Conservation (phyloP, 768 basidiomycete genomes). For the Tylopilus felleus region DNA sequence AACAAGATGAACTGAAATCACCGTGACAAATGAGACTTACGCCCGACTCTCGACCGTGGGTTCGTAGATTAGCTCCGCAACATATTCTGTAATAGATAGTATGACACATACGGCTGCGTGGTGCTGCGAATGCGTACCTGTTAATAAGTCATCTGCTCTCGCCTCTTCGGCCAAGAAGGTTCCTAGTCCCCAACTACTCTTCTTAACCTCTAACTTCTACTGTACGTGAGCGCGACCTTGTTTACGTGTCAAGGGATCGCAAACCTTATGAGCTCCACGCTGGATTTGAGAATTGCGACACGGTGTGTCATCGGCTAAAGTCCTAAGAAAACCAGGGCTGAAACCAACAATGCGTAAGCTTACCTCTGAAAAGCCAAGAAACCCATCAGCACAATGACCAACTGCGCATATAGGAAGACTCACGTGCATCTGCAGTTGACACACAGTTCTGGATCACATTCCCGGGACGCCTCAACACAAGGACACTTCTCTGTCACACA, state of each 20-base stretch:
- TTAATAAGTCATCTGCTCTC: constrained; percentile 44
- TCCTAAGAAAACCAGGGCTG: background rate
- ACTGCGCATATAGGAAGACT: constrained; percentile 12
- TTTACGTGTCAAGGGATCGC: background rate
- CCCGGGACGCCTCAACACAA: constrained; percentile 48
- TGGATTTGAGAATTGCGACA: constrained; percentile 55
- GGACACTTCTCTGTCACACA: constrained; percentile 48
- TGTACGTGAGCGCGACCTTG: constrained; percentile 4
- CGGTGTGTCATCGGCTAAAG: constrained; percentile 27
- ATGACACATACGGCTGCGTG: background rate
- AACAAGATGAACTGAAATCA: background rate
- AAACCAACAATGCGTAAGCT: background rate
- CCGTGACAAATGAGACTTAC: constrained; percentile 33
- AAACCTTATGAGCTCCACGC: constrained; percentile 42
- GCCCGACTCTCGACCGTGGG: constrained; percentile 48
- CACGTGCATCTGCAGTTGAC: constrained; percentile 47
- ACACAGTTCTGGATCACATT: constrained; percentile 72
- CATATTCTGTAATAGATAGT: constrained; percentile 48
- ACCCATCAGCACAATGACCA: background rate
- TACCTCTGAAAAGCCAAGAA: constrained; percentile 22
- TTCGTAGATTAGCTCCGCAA: constrained; percentile 57
- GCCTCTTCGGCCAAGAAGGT: constrained; percentile 47
- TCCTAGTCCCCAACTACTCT: constrained; percentile 52
- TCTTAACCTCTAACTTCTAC: constrained; percentile 42
- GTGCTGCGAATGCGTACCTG: constrained; percentile 28